Percentiles rank a stretch among this genome's conserved stretches.
Evolutionary conservation across 139 green algal genomes (phyloP).

Genomic region (Coelastrella sp.): DNA sequence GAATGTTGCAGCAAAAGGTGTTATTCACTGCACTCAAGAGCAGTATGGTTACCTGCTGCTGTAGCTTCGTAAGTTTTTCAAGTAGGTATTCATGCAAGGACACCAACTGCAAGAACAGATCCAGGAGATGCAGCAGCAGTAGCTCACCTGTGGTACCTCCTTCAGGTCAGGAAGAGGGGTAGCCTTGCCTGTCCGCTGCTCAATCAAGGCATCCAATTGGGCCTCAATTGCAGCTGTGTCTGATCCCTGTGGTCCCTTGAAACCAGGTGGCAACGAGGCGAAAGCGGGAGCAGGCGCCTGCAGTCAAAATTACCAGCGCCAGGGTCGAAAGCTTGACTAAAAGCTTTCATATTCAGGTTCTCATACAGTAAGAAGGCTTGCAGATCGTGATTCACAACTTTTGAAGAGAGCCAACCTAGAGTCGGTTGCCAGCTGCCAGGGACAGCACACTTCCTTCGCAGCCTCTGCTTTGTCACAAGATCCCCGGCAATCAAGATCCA

Average conservation of each 20-base stretch:
- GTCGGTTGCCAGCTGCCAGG: not conserved
- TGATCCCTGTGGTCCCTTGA: constrained; percentile 24
- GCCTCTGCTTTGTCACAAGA: not conserved
- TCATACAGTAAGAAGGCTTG: not conserved
- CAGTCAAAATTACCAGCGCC: not conserved
- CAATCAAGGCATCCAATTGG: constrained; percentile 31
- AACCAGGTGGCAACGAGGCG: not conserved
- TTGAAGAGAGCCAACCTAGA: not conserved
- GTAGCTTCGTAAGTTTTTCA: not conserved
- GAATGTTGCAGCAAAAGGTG: not conserved
- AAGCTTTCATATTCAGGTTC: not conserved
- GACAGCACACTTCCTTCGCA: not conserved
- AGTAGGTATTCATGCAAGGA: not conserved
- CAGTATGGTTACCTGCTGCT: not conserved
- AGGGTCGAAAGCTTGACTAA: not conserved
- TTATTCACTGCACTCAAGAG: not conserved
- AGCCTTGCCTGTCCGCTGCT: constrained; percentile 32
- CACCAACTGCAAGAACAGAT: not conserved
- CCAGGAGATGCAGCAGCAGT: not conserved
- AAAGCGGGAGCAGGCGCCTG: constrained; percentile 8
- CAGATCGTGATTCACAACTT: not conserved
- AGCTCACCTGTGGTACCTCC: not conserved
- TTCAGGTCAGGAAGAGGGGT: not conserved
- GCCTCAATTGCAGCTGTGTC: constrained; percentile 14
- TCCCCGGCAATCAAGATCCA: not conserved